Base-by-base conservation (phyloP, 2,329 filamentous ascomycete genomes). In the Lasiodiplodia sp. region DNA sequence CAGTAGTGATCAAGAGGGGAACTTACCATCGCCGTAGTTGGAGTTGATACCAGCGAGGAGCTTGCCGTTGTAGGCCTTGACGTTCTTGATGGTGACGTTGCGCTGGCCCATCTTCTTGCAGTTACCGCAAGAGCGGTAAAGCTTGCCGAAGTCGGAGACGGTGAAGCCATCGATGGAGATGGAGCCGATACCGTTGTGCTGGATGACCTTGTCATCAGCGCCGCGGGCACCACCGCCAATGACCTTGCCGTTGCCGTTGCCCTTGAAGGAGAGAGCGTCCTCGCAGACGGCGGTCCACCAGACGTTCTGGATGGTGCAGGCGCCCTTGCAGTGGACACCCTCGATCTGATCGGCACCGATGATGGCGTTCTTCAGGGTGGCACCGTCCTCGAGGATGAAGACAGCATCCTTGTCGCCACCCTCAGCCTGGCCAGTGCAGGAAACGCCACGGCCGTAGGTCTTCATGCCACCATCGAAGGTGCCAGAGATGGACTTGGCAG, bases 311-410 rank as follows among this genome's bases (percentile, higher is more conserved):
- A 85, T 74, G 11, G 80, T 83, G 74, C 84, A 86, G 21, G 80
- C 76, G 44, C 83, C 84, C 68, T 81, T 75, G 75, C 85, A 87
- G 76, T 87, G 84, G 37, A 87, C 81, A 60, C 83, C 83, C 73
- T 85, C 83, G 37, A 82, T 77, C 70, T 84, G 79, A 62, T 80
- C 79, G 34, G 78, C 75, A 7, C 83, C 83, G 64, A 85, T 84
- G 73, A 85, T 84, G 73, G 83, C 83, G 71, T 85, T 85, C 70
- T 78, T 80, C 38, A 85, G 75, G 34, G 80, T 82, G 18, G 80
- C 83, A 5, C 63, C 63, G 53, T 67, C 14, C 28, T 58, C 63
- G 14, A 69, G 44, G 28, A 58, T 25, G 53, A 69, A 69, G 28
- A 69, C 68, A 16, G 68, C 68, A 16, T 69, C 66, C 79, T 72